Percentiles rank a stretch among this genome's conserved stretches.
phyloP scores from a whole-genome alignment of 805 yeast genomes.

The Candida chauliodis region DNA sequence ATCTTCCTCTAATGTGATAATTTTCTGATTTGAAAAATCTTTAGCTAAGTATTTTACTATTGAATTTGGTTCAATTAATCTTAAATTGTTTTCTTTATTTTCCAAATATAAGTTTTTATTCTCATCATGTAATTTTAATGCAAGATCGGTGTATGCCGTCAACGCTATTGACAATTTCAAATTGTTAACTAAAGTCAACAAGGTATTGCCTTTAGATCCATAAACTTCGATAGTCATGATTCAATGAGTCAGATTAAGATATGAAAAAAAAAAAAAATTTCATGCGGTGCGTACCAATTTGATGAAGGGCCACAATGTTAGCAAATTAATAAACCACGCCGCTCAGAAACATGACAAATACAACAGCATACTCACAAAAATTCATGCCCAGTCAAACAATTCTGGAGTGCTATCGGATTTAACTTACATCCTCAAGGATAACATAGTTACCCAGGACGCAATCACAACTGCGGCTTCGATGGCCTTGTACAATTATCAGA shows the following conservation, averaged over 20 bases:
- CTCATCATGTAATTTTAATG: slow-evolving; percentile 21
- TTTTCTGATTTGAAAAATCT: slow-evolving; percentile 38
- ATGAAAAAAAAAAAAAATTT: neutral
- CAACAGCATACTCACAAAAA: slow-evolving; percentile 2
- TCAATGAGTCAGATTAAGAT: neutral
- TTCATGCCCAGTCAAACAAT: neutral
- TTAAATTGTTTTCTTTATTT: slow-evolving; percentile 38
- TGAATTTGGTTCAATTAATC: slow-evolving; percentile 63
- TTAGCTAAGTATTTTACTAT: slow-evolving; percentile 59
- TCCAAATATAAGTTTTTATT: slow-evolving; percentile 25
- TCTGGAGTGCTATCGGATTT: slow-evolving; percentile 10
- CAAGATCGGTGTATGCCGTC: slow-evolving; percentile 24
- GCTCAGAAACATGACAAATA: neutral
- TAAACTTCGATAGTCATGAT: slow-evolving; percentile 19
- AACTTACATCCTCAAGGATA: slow-evolving; percentile 56
- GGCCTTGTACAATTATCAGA: slow-evolving; percentile 52
- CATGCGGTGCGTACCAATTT: neutral
- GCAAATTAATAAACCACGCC: neutral
- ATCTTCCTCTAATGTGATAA: slow-evolving; percentile 43
- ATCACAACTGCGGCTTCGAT: slow-evolving; percentile 80
- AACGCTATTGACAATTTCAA: slow-evolving; percentile 45
- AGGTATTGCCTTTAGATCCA: slow-evolving; percentile 23
- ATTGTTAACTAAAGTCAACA: slow-evolving; percentile 34
- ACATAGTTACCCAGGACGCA: slow-evolving; percentile 57
- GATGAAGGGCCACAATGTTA: neutral